Base-by-base conservation (phyloP, 176 grass and related monocot species). In the Triticum timopheevii region DNA sequence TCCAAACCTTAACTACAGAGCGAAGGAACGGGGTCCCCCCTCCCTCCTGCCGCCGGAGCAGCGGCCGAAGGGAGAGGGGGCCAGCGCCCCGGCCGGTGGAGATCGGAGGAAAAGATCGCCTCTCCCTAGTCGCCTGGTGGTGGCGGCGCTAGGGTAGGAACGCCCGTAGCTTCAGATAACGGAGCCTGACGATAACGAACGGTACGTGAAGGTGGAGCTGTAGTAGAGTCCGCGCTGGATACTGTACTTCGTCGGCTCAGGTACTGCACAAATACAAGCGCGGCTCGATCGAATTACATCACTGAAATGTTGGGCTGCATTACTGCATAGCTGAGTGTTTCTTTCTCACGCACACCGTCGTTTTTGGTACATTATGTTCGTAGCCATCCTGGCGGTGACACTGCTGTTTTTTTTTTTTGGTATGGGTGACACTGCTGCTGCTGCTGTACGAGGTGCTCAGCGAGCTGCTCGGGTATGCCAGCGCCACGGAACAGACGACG, bases 151-250 rank as follows among this genome's bases (percentile, higher is more conserved):
- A 30, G 28, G n/a, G 28, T 30, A 30, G 28, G 28, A 30, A 30
- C 28, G 28, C 1, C 28, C 28, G 28, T 30, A 30, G 28, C 28
- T 30, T 30, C 28, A 30, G 28, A 30, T 30, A 30, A 30, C 28
- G 34, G 5, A 35, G 34, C 2, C 36, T 93, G 87, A 85, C 73
- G 80, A 86, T 47, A 81, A 47, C 12, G 44, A 47, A 47, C 12
- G 72, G 86, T 85, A 58, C 36, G 76, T 93, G 50, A 94, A 59
- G n/a, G 40, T 74, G 71, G 6, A 47, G 1, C 74, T 93, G 31
- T 84, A 84, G 31, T 97, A 93, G 82, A 75, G 61, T 33, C 90
- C 95, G 24, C 80, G 88, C 45, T 97, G 88, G 92, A 39, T 89
- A 5, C 78, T 87, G 68, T 94, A 94, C 79, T 80, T 92, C 62